Conservation (phyloP, 2,329 filamentous ascomycete genomes). For the Simplicillium sp. region DNA sequence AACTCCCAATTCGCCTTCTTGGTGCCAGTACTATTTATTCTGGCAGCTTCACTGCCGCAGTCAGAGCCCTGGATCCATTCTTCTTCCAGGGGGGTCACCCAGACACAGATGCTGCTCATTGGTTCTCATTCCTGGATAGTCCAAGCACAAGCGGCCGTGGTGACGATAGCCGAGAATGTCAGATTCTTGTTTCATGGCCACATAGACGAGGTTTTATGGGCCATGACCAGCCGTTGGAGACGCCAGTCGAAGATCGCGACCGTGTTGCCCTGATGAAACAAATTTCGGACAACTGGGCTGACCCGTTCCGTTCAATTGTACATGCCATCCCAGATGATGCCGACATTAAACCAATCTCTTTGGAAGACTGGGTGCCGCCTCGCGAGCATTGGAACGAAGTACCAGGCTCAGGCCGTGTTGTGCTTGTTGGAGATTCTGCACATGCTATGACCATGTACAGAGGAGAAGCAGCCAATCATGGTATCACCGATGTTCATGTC, state of each 20-base stretch:
- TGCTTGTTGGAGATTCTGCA: conserved; percentile 1
- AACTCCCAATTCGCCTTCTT: too few species aligned
- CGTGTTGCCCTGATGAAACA: too few species aligned
- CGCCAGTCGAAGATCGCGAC: too few species aligned
- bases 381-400: neutral
- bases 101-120: conserved; percentile 1
- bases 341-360: conserved; percentile 1
- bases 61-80: conserved; percentile 1
- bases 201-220: too few species aligned
- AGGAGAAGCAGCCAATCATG: conserved; percentile 1
- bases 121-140: conserved; percentile 4
- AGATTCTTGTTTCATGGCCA: too few species aligned
- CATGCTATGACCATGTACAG: conserved; percentile 4
- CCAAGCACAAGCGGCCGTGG: conserved; percentile 2
- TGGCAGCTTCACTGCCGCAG: neutral
- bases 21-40: neutral
- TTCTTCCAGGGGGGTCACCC: conserved; percentile 3
- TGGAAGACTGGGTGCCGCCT: conserved; percentile 2
- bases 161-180: neutral
- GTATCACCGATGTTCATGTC: neutral
- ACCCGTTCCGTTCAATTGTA: too few species aligned
- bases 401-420: neutral
- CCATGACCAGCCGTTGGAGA: too few species aligned
- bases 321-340: neutral
- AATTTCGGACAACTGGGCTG: too few species aligned